These are phyloP conservation scores for Saturnispora bothae DNA, from an alignment of 805 yeast species.

Conservation along the genomic window DNA sequence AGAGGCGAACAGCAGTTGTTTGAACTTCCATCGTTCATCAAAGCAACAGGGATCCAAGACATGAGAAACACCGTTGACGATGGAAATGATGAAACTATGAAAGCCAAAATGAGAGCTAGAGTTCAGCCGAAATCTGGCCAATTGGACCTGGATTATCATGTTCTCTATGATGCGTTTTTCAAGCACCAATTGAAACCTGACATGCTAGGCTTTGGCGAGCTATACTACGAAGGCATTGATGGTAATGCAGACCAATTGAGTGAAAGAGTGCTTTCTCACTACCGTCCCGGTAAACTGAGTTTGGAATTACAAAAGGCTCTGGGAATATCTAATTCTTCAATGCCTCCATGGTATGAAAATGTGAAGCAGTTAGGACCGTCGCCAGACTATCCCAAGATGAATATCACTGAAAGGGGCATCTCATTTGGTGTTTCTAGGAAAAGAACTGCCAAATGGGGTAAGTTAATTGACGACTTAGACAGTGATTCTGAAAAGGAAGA, in stretches of 20 bases:
- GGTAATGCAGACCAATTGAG: constrained; percentile 24
- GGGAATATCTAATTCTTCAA: constrained; percentile 42
- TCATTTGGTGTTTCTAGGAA: constrained; percentile 20
- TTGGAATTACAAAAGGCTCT: constrained; percentile 53
- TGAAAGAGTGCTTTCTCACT: constrained; percentile 26
- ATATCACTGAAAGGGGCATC: constrained; percentile 33
- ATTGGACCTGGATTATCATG: constrained; percentile 76
- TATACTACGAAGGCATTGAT: constrained; percentile 63
- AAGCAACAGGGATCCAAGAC: constrained; percentile 75
- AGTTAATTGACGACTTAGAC: constrained; percentile 27
- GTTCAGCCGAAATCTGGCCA: constrained; percentile 86
- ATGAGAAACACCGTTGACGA: constrained; percentile 61
- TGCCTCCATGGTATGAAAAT: constrained; percentile 72
- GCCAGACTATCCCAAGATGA: constrained; percentile 63
- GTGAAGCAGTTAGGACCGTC: constrained; percentile 73
- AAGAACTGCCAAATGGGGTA: constrained; percentile 16
- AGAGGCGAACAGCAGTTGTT: constrained; percentile 67
- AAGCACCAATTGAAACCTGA: constrained; percentile 67
- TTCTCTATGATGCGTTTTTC: constrained; percentile 78
- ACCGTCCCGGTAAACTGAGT: constrained; percentile 60
- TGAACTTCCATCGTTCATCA: constrained; percentile 66
- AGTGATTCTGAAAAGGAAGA: constrained; percentile 26
- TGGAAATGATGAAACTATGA: constrained; percentile 41
- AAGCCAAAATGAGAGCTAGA: constrained; percentile 67
- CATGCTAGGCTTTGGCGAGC: constrained; percentile 59